Evolutionary conservation across 768 basidiomycete genomes (phyloP), one percentile per base, ranked within the genome.

Genomic region (Suillus weaverae): DNA sequence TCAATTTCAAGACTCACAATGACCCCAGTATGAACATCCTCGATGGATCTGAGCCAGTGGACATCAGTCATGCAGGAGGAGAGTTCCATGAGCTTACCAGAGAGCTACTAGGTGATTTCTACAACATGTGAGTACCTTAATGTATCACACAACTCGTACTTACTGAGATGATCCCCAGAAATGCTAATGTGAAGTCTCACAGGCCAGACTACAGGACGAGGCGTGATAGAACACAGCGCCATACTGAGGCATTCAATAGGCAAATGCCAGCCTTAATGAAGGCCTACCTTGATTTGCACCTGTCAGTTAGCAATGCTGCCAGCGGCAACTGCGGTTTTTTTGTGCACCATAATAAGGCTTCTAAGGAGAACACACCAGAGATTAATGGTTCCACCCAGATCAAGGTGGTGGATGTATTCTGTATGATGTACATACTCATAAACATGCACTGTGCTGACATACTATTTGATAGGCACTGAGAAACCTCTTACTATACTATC

Each of bases 1-100:
- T 7, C 7, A 7, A 18, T 16, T 33, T 38, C 3, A 4, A 4
- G 9, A 50, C 16, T 16, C 16, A 32, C 32, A 13, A 26, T 14
- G 18, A 30, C 13, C 6, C 54, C n/a, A 30, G 53, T 8, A 16
- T 16, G 5, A 22, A 26, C 4, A 48, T 62, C 8, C n/a, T 62
- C 1, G 32, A 48, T 33, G 62, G 62, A 18, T 46, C 48, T 6
- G 16, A 62, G 32, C 11, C 50, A 20, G 20, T 62, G 5, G 48
- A 56, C 14, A 62, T 62, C 16, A 62, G 62, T 30, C 62, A 62
- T 53, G 62, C 22, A 10, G 62, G 62, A n/a, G 62, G 46, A 14
- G 62, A 62, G 35, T 62, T 54, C 5, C 26, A n/a, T 33, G 62
- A n/a, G 30, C 62, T 62, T 18, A 48, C 62, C 26, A 10, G 33